Evolutionary conservation across 495 filamentous ascomycete genomes (phyloP).

Genomic region (Penicillium bialowiezense): DNA sequence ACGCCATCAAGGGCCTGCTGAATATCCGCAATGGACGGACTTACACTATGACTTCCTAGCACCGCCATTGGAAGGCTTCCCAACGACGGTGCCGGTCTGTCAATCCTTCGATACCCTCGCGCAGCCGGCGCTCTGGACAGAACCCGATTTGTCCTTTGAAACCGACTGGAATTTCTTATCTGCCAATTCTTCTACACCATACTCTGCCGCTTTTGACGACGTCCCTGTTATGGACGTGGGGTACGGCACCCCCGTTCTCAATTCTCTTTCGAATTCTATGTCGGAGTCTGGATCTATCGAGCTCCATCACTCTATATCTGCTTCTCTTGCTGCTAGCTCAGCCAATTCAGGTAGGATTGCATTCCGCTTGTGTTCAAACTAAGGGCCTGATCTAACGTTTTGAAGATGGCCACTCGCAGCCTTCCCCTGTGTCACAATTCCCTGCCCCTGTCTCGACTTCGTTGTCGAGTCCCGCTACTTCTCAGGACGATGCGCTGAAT

Average conservation of each 20-base stretch:
- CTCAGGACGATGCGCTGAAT: constrained; percentile 15
- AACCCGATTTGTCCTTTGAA: constrained; percentile 22
- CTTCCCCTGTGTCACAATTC: constrained; percentile 22
- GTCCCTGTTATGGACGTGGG: constrained; percentile 11
- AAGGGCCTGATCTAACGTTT: background rate
- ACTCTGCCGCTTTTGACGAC: constrained; percentile 14
- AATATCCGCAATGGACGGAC: constrained; percentile 14
- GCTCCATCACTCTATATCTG: background rate
- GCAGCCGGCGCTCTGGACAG: constrained; percentile 26
- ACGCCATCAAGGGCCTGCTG: constrained; percentile 18
- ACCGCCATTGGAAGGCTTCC: constrained; percentile 13
- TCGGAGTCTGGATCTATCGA: constrained; percentile 25
- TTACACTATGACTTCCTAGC: constrained; percentile 11
- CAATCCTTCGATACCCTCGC: constrained; percentile 20
- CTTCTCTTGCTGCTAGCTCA: constrained; percentile 18
- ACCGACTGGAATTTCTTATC: constrained; percentile 28
- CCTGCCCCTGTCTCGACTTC: constrained; percentile 15
- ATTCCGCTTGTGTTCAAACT: background rate
- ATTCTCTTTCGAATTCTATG: constrained; percentile 25
- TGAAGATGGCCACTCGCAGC: constrained; percentile 17
- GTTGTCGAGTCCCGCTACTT: constrained; percentile 21
- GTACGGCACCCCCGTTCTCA: constrained; percentile 19
- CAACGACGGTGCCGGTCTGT: constrained; percentile 13
- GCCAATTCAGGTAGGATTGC: constrained; percentile 21
- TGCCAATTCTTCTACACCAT: constrained; percentile 9